Evolutionary conservation across 352 stramenopile genomes (phyloP).

Genomic region (Blastocystis sp.): DNA sequence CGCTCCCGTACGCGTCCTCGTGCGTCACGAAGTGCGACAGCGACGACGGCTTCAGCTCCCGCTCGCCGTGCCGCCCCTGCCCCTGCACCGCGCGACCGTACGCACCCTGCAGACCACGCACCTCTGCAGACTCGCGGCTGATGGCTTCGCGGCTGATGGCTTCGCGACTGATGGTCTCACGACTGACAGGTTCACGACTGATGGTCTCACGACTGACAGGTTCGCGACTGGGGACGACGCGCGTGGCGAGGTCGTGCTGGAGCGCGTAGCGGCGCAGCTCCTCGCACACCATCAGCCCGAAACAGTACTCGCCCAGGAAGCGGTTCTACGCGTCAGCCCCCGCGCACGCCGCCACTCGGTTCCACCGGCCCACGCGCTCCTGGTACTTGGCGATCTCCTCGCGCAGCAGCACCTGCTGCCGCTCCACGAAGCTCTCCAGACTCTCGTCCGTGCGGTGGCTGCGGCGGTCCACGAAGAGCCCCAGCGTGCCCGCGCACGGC

Average conservation of each 20-base stretch:
- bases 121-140: no score
- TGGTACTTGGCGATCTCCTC: slow-evolving; percentile 1
- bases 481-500: neutral
- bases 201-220: no score
- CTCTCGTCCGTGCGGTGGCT: slow-evolving; percentile 3
- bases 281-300: neutral
- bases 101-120: no score
- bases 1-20: neutral
- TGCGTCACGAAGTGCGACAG: neutral
- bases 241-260: neutral
- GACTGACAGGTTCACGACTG: no score
- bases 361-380: neutral
- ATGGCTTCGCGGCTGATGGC: no score
- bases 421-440: neutral
- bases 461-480: neutral
- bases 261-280: neutral
- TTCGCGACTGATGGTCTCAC: no score
- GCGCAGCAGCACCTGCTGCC: neutral
- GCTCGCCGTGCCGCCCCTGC: no score
- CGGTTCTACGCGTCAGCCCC: neutral
- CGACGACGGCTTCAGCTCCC: neutral
- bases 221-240: no score
- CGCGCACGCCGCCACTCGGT: neutral
- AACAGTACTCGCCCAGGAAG: neutral
- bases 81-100: no score